A percentile compares a stretch with the other conserved stretches of the same genome.
These are phyloP conservation scores for Cordia subcordata DNA, from an alignment of 257 asterid species.

Conservation along the genomic window DNA sequence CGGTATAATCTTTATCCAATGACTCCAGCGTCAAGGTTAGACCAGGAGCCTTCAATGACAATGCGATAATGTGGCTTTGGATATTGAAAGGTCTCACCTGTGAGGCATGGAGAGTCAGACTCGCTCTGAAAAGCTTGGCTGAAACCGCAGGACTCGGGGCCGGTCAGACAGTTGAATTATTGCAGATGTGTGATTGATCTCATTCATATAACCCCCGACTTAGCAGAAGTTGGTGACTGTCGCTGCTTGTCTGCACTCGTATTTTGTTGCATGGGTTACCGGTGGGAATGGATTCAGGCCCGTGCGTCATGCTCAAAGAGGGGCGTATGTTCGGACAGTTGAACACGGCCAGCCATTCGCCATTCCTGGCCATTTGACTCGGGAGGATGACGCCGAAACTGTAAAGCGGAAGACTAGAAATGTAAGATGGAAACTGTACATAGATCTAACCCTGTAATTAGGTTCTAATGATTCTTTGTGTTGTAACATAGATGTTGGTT, in stretches of 20 bases:
- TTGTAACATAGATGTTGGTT: conserved; percentile 49
- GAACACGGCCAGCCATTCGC: conserved; percentile 14
- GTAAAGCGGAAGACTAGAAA: conserved; percentile 25
- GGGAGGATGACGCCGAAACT: conserved; percentile 18
- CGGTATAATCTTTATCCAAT: conserved; percentile 8
- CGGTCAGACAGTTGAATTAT: conserved; percentile 26
- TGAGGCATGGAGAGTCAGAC: conserved; percentile 34
- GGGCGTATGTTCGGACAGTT: conserved; percentile 15
- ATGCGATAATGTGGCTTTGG: conserved; percentile 3
- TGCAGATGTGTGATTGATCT: conserved; percentile 20
- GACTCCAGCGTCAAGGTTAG: conserved; percentile 14
- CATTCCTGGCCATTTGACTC: conserved; percentile 13
- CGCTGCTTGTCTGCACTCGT: conserved; percentile 14
- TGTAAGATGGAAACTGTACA: conserved; percentile 48
- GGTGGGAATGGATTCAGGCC: neutral
- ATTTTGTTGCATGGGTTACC: neutral
- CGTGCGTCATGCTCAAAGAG: neutral
- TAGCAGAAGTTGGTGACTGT: conserved; percentile 10
- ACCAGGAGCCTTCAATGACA: conserved; percentile 22
- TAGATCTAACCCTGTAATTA: conserved; percentile 49
- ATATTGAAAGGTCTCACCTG: conserved; percentile 20
- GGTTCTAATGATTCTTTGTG: conserved; percentile 44
- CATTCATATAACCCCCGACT: conserved; percentile 4
- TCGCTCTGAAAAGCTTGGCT: conserved; percentile 22
- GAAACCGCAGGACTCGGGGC: conserved; percentile 14